A percentile compares a stretch with the other conserved stretches of the same genome.
These are phyloP conservation scores for Herpetospermum pedunculosum DNA, from an alignment of 306 rosid species.

Conservation along the genomic window DNA sequence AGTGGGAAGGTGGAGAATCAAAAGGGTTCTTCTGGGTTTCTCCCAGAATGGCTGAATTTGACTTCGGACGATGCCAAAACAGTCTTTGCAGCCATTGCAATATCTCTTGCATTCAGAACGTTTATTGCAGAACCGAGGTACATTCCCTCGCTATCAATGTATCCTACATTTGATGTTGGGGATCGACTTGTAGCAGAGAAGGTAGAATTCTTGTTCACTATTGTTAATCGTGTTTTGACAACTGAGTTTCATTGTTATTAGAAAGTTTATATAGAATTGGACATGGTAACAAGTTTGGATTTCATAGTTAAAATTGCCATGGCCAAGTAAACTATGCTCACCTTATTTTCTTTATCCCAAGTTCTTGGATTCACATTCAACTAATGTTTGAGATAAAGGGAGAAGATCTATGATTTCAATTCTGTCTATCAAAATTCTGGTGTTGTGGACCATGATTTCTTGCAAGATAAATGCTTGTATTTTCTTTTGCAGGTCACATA, in stretches of 20 bases:
- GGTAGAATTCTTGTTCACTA: slow-evolving; percentile 26
- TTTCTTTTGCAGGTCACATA: slow-evolving; percentile 63
- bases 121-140: slow-evolving; percentile 95
- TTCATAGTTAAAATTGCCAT: background rate
- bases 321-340: background rate
- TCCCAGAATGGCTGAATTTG: slow-evolving; percentile 66
- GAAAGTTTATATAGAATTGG: background rate
- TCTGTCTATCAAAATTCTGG: background rate
- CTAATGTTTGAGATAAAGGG: background rate
- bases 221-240: background rate
- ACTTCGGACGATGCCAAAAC: slow-evolving; percentile 76
- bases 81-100: slow-evolving; percentile 66
- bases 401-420: background rate
- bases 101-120: slow-evolving; percentile 48
- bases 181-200: slow-evolving; percentile 93
- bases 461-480: background rate
- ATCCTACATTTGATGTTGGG: slow-evolving; percentile 98
- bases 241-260: background rate
- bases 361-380: background rate
- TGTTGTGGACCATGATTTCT: background rate
- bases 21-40: slow-evolving; percentile 28
- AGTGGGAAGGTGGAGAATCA: slow-evolving; percentile 36
- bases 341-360: background rate
- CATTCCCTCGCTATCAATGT: slow-evolving; percentile 98
- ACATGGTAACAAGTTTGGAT: background rate